phyloP scores from a whole-genome alignment of 345 rosid genomes.

The Turritis glabra region DNA sequence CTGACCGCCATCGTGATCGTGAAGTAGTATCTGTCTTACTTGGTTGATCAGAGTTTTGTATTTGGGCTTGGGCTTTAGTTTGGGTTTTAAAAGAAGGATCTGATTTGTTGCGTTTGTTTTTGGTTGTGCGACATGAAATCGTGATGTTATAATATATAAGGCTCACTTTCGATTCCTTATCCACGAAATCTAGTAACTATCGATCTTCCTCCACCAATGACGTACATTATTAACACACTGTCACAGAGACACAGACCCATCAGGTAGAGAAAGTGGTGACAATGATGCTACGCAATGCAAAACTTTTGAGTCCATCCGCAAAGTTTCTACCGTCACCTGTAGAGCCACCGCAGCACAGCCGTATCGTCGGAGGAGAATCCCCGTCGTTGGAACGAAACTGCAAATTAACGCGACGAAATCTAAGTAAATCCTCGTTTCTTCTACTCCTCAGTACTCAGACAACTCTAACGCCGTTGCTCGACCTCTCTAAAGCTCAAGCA shows the following conservation, averaged over 20 bases:
- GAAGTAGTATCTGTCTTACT: constrained; percentile 16
- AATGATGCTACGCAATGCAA: constrained; percentile 47
- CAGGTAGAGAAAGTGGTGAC: neutral
- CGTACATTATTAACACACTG: neutral
- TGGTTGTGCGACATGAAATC: constrained; percentile 5
- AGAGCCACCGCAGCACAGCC: constrained; percentile 38
- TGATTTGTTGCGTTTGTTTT: neutral
- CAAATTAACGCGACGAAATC: constrained; percentile 64
- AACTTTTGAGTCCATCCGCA: constrained; percentile 37
- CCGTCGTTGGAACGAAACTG: constrained; percentile 37
- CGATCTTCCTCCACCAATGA: constrained; percentile 4
- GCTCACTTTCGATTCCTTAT: constrained; percentile 37
- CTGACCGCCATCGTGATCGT: neutral
- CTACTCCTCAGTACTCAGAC: constrained; percentile 54
- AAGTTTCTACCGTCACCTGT: constrained; percentile 28
- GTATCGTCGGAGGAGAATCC: constrained; percentile 20
- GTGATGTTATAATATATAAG: constrained; percentile 17
- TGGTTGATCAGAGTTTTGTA: neutral
- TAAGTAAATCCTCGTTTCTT: constrained; percentile 61
- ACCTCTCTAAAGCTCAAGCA: constrained; percentile 45
- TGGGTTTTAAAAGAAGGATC: neutral
- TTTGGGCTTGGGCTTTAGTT: neutral
- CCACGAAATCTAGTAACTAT: constrained; percentile 20
- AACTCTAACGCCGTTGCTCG: constrained; percentile 43
- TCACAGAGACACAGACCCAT: neutral